These are phyloP conservation scores for Teratosphaeria gauchensis DNA, from an alignment of 2,329 filamentous ascomycete species.

Conservation along the genomic window DNA sequence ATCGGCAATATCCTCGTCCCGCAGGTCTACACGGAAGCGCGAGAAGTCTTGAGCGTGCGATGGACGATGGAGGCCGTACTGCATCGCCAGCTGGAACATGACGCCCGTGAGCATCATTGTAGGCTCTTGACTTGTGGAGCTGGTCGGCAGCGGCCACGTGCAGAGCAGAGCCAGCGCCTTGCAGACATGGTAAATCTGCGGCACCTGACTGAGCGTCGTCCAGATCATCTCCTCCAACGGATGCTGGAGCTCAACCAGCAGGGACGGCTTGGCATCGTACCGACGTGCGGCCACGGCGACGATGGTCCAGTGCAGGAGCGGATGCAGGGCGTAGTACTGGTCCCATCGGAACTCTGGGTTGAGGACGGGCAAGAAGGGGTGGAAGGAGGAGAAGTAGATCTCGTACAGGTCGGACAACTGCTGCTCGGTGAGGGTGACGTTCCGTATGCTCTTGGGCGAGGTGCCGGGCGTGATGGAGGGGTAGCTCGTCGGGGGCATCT, in stretches of 20 bases:
- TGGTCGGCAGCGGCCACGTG: slow-evolving; percentile 75
- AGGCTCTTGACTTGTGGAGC: slow-evolving; percentile 67
- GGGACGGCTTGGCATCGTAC: slow-evolving; percentile 51
- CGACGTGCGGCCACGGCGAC: slow-evolving; percentile 65
- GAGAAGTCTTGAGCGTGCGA: slow-evolving; percentile 79
- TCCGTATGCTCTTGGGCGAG: slow-evolving; percentile 49
- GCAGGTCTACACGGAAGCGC: slow-evolving; percentile 54
- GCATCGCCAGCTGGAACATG: slow-evolving; percentile 81
- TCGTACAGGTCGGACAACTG: slow-evolving; percentile 51
- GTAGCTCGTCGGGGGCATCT: slow-evolving; percentile 32
- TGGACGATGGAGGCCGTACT: slow-evolving; percentile 71
- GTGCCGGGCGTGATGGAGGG: slow-evolving; percentile 47
- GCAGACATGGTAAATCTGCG: slow-evolving; percentile 69
- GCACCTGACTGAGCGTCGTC: slow-evolving; percentile 67
- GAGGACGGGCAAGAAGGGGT: slow-evolving; percentile 69
- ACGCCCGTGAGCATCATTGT: slow-evolving; percentile 73
- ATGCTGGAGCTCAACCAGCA: slow-evolving; percentile 57
- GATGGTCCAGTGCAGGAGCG: slow-evolving; percentile 78
- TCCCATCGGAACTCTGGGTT: slow-evolving; percentile 42
- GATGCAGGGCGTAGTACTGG: slow-evolving; percentile 65
- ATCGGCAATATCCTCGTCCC: slow-evolving; percentile 70
- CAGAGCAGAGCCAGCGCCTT: slow-evolving; percentile 72
- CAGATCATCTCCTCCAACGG: slow-evolving; percentile 63
- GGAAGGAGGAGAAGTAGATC: slow-evolving; percentile 67
- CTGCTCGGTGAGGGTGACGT: slow-evolving; percentile 33